A percentile compares a stretch with the other conserved stretches of the same genome.
These are phyloP conservation scores for Kwoniella bestiolae DNA, from an alignment of 768 basidiomycete species.

Conservation along the genomic window DNA sequence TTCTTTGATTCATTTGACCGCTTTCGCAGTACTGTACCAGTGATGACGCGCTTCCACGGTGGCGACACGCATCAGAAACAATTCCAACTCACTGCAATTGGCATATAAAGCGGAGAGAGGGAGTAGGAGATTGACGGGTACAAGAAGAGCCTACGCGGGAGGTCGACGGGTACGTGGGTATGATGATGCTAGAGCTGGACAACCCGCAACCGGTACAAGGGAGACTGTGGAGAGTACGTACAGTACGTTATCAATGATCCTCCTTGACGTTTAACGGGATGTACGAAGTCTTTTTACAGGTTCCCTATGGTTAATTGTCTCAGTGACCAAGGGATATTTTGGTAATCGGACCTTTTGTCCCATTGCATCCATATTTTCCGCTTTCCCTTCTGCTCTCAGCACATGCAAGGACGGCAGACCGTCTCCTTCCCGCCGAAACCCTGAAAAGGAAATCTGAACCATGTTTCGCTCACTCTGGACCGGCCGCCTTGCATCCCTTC, in stretches of 20 bases:
- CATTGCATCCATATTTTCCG: conserved; percentile 2
- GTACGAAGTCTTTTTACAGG: no score
- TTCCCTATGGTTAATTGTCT: conserved; percentile 17
- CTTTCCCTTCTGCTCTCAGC: no score
- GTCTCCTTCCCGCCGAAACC: neutral
- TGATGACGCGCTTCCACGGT: neutral
- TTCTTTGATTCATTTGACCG: neutral
- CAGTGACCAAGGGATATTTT: neutral
- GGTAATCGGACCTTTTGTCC: neutral
- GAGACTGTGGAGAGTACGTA: conserved; percentile 1
- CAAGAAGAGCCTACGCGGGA: neutral
- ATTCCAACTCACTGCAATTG: neutral
- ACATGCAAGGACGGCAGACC: no score
- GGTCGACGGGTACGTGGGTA: neutral
- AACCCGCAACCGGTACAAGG: conserved; percentile 12
- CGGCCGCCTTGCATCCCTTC: neutral
- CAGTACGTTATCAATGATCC: neutral
- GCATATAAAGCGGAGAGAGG: neutral
- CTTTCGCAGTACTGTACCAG: neutral
- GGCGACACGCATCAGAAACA: no score
- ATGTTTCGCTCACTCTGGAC: conserved; percentile 10
- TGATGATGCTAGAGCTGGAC: neutral
- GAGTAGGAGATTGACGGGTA: neutral
- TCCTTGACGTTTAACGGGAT: neutral
- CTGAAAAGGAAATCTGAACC: conserved; percentile 8